Conservation (phyloP, 352 stramenopile species). For the Globisporangium takayamanum region DNA sequence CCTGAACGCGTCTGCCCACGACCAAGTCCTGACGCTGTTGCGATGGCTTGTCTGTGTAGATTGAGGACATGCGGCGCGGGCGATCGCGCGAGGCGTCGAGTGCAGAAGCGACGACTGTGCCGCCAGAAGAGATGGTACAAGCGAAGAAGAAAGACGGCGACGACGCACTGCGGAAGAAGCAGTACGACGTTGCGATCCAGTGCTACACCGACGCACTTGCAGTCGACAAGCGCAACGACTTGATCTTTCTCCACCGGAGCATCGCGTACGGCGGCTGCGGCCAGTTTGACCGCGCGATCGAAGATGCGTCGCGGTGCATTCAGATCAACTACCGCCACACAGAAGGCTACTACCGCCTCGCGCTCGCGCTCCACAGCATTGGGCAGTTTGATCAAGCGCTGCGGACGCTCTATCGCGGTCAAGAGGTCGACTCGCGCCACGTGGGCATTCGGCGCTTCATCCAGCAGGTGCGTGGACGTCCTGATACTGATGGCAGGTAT, state of each 20-base stretch:
- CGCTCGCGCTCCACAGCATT: slow-evolving; percentile 34
- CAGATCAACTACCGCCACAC: slow-evolving; percentile 55
- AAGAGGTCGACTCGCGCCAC: slow-evolving; percentile 43
- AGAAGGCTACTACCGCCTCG: slow-evolving; percentile 50
- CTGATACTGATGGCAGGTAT: no score
- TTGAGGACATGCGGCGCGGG: slow-evolving; percentile 11
- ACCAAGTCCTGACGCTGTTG: background rate
- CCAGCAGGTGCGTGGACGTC: slow-evolving; percentile 9
- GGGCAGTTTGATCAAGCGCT: slow-evolving; percentile 45
- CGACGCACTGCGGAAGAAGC: slow-evolving; percentile 37
- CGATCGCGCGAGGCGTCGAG: slow-evolving; percentile 20
- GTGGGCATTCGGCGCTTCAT: slow-evolving; percentile 40
- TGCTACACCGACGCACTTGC: slow-evolving; percentile 45
- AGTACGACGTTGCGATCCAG: slow-evolving; percentile 38
- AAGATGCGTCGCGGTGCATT: slow-evolving; percentile 51
- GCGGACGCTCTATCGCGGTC: slow-evolving; percentile 41
- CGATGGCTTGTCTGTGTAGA: background rate
- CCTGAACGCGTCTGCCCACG: background rate
- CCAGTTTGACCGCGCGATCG: slow-evolving; percentile 33
- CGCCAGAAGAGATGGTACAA: slow-evolving; percentile 11
- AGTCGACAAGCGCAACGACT: slow-evolving; percentile 43
- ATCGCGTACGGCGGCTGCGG: slow-evolving; percentile 34
- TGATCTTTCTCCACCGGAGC: slow-evolving; percentile 45
- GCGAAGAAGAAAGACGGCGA: slow-evolving; percentile 33
- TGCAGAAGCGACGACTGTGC: slow-evolving; percentile 17